Conservation (phyloP, 2,329 filamentous ascomycete genomes). For the Tothia fuscella region DNA sequence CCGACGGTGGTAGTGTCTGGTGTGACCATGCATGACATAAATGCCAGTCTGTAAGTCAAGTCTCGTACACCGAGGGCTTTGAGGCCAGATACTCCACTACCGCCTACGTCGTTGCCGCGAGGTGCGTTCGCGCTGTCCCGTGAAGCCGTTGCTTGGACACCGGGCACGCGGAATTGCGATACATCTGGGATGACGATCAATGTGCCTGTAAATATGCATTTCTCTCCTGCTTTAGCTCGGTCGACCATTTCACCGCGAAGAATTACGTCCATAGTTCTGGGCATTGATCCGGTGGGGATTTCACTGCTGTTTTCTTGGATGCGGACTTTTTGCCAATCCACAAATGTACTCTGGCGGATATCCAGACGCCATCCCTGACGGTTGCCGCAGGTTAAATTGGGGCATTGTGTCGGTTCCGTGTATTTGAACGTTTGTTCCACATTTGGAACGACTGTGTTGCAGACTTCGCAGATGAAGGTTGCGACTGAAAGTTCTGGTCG, state of each 20-base stretch:
- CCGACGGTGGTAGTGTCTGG: slow-evolving; percentile 76
- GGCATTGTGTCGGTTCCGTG: slow-evolving; percentile 91
- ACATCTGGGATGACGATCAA: slow-evolving; percentile 95
- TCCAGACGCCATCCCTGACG: slow-evolving; percentile 91
- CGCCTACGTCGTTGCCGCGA: slow-evolving; percentile 68
- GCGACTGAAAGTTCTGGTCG: slow-evolving; percentile 84
- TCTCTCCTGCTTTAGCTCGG: slow-evolving; percentile 91
- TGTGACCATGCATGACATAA: slow-evolving; percentile 90
- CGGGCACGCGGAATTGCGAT: slow-evolving; percentile 84
- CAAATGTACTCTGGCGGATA: slow-evolving; percentile 91
- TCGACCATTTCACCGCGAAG: slow-evolving; percentile 95
- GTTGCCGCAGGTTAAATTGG: slow-evolving; percentile 78
- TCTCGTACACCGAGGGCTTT: slow-evolving; percentile 91
- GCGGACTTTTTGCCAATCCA: slow-evolving; percentile 98
- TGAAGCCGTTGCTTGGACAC: slow-evolving; percentile 68
- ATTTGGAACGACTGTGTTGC: slow-evolving; percentile 73
- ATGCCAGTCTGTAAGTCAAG: slow-evolving; percentile 90
- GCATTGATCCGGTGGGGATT: slow-evolving; percentile 97
- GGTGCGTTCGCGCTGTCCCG: slow-evolving; percentile 66
- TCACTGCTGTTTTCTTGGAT: slow-evolving; percentile 98
- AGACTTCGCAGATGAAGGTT: slow-evolving; percentile 84
- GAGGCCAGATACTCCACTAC: slow-evolving; percentile 73
- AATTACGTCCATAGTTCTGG: slow-evolving; percentile 93
- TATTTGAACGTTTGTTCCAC: slow-evolving; percentile 97
- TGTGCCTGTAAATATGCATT: slow-evolving; percentile 94